A percentile compares a stretch with the other conserved stretches of the same genome.
Evolutionary conservation across 768 basidiomycete species (phyloP).

Genomic region (Boletus vinaceobasis): DNA sequence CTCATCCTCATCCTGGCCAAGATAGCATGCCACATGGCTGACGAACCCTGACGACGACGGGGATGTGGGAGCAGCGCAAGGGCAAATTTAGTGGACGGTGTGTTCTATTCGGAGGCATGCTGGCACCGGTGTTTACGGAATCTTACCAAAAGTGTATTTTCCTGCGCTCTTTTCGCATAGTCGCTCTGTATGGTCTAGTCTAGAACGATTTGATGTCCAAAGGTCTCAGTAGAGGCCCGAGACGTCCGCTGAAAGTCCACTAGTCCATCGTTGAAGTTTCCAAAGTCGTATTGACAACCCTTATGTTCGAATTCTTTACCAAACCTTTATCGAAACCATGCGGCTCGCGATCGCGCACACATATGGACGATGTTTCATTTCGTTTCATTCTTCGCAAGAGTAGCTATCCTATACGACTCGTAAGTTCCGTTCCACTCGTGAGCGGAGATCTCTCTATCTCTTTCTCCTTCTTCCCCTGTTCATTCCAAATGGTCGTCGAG

Average conservation of each 20-base stretch:
- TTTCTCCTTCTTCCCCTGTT: conserved; percentile 9
- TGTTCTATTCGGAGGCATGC: conserved; percentile 4
- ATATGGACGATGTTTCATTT: conserved; percentile 39
- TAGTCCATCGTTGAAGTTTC: neutral
- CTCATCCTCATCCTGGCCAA: neutral
- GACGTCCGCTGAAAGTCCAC: conserved; percentile 12
- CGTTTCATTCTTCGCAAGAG: conserved; percentile 39
- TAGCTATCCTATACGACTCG: conserved; percentile 24
- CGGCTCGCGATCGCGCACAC: conserved; percentile 3
- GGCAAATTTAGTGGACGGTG: neutral
- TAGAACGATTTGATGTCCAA: neutral
- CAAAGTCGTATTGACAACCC: neutral
- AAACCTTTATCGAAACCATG: neutral
- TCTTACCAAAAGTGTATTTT: neutral
- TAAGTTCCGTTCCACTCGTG: conserved; percentile 19
- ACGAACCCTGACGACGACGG: conserved; percentile 8
- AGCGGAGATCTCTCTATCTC: conserved; percentile 11
- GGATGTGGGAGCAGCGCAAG: neutral
- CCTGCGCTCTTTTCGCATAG: conserved; percentile 11
- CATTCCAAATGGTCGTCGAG: conserved; percentile 8
- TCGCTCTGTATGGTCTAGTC: conserved; percentile 16
- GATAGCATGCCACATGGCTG: neutral
- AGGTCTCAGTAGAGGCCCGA: conserved; percentile 2
- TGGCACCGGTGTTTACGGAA: conserved; percentile 15
- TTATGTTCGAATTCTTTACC: neutral